These are phyloP conservation scores for Zalaria sp. DNA, from an alignment of 2,329 filamentous ascomycete genomes.

Conservation along the genomic window DNA sequence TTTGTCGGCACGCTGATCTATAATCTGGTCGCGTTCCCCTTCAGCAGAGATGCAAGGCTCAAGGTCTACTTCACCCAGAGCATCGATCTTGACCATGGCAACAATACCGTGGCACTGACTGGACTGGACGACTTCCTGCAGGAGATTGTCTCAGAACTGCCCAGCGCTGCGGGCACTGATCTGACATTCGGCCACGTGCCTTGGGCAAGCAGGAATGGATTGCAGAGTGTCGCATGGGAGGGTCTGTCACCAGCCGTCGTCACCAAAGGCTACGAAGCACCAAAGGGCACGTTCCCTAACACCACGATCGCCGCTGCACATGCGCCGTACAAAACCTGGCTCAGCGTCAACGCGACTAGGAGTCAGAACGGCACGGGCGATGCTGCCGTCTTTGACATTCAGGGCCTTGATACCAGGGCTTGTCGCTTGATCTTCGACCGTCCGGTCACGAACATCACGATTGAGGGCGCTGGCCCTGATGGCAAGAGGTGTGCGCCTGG, in stretches of 20 bases:
- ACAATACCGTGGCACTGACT: conserved; percentile 53
- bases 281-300: conserved; percentile 5
- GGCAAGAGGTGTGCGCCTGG: conserved; percentile 53
- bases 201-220: conserved; percentile 30
- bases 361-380: conserved; percentile 37
- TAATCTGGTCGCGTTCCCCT: conserved; percentile 78
- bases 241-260: conserved; percentile 54
- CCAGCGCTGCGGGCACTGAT: conserved; percentile 51
- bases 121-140: conserved; percentile 56
- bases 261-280: conserved; percentile 5
- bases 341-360: conserved; percentile 45
- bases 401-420: conserved; percentile 60
- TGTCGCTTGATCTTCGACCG: conserved; percentile 61
- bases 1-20: conserved; percentile 68
- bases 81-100: conserved; percentile 58
- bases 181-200: conserved; percentile 25
- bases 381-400: conserved; percentile 41
- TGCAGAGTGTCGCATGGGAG: conserved; percentile 57
- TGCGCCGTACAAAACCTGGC: conserved; percentile 38
- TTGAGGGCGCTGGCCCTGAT: conserved; percentile 42
- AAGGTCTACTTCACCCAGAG: conserved; percentile 81
- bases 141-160: conserved; percentile 52
- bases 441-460: conserved; percentile 50
- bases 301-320: conserved; percentile 18
- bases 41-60: conserved; percentile 62